Conservation (phyloP, 2,329 filamentous ascomycete species). For the Fusarium sp. region DNA sequence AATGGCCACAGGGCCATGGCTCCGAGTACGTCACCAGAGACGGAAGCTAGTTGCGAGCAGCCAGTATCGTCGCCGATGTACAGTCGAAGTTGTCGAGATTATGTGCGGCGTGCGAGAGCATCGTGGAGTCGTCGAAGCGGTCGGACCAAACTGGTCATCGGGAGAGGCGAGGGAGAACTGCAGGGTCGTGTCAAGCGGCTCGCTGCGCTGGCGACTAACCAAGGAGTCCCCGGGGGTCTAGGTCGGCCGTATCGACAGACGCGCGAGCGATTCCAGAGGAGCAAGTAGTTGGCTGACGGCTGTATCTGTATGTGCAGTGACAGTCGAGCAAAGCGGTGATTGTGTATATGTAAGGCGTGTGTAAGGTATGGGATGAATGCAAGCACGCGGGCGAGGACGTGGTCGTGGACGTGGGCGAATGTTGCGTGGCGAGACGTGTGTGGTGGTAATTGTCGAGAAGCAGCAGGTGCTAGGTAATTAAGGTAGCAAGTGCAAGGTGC, state of each 20-base stretch:
- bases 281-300: constrained; percentile 13
- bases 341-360: constrained; percentile 36
- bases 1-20: constrained; percentile 88
- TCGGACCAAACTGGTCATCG: constrained; percentile 42
- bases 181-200: constrained; percentile 39
- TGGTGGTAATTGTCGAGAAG: constrained; percentile 39
- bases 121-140: constrained; percentile 41
- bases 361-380: constrained; percentile 30
- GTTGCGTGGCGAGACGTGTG: constrained; percentile 44
- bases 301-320: constrained; percentile 24
- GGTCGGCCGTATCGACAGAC: constrained; percentile 25
- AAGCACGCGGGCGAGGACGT: constrained; percentile 37
- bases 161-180: constrained; percentile 30
- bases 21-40: constrained; percentile 33
- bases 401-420: constrained; percentile 31
- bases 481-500: constrained; percentile 30
- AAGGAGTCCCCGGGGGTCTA: constrained; percentile 17
- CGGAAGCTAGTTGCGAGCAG: constrained; percentile 35
- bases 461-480: constrained; percentile 40
- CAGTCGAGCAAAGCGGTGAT: constrained; percentile 33
- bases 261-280: constrained; percentile 11
- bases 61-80: constrained; percentile 37
- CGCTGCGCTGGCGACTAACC: constrained; percentile 34
- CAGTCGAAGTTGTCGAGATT: constrained; percentile 37
- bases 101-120: constrained; percentile 43